Evolutionary conservation across 2,329 filamentous ascomycete genomes (phyloP), one percentile per base, ranked within the genome.

Genomic region (Fusarium tuaranense): DNA sequence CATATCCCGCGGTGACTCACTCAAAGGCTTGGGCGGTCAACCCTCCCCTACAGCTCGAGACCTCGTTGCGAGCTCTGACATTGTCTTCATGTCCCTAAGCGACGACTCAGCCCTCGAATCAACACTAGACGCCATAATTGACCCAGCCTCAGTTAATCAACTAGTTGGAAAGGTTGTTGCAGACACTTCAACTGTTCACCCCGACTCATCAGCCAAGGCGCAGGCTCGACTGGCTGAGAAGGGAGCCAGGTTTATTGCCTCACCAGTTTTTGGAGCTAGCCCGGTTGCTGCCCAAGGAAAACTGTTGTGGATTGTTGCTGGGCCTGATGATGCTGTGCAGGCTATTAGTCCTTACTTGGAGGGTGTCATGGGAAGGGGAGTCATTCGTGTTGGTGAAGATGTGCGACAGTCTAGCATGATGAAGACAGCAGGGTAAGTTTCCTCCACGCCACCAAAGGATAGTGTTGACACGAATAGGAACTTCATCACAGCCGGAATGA

Each of bases 161-260:
- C 44, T 83, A 3, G 14, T 67, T 5, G 79, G 78, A n/a, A 89
- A 88, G 71, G 80, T 84, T 14, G 71, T 88, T 10, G 80, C 86
- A 20, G 87, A 89, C 68, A 87, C 86, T 0, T 88, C 87, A 0
- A 89, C 87, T 0, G 83, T 88, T 2, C 86, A 88, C 63, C 87
- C 87, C 0, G 78, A 82, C 8, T 86, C 86, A 0, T 84, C 86
- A 0, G 71, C 76, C 1, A 68, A 71, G 7, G 78, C 81, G 1
- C 68, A 82, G 1, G 58, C 65, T 1, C 78, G 76, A 1, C 73
- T 88, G 0, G 59, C 66, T 0, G 73, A 68, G 6, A 73, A 67
- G 13, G 80, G 80, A 0, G 84, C 81, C 4, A 63, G 68, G 4
- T 87, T 87, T 58, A 76, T 88, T 32, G 83, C 86, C 0, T 81